A percentile compares a stretch with the other conserved stretches of the same genome.
Evolutionary conservation across 2,329 filamentous ascomycete genomes (phyloP).

Genomic region (Volutella citrinella): DNA sequence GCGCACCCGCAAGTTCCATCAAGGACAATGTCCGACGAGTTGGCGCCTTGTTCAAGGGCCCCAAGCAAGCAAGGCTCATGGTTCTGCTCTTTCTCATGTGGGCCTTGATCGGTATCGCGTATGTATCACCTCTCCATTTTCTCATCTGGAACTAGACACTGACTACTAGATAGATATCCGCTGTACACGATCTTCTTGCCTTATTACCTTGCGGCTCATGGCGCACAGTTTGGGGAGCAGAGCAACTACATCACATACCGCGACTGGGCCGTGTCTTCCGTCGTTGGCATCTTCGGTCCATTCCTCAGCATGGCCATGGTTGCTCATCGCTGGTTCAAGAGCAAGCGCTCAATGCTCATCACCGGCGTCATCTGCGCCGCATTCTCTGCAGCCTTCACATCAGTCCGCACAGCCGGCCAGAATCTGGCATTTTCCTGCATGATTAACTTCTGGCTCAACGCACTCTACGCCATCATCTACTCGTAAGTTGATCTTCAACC

Average conservation of each 20-base stretch:
- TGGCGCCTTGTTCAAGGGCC: constrained; percentile 4
- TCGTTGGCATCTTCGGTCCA: constrained; percentile 36
- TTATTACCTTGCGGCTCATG: constrained; percentile 39
- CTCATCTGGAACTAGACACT: not conserved
- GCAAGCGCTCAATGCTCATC: constrained; percentile 8
- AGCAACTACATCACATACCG: constrained; percentile 28
- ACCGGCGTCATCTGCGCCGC: constrained; percentile 15
- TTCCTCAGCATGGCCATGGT: constrained; percentile 36
- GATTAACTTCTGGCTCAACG: constrained; percentile 19
- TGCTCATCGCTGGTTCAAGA: constrained; percentile 20
- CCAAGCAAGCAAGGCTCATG: constrained; percentile 5
- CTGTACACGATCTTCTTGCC: constrained; percentile 44
- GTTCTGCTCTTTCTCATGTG: constrained; percentile 33
- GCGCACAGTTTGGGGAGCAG: constrained; percentile 20
- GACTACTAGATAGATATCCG: constrained; percentile 31
- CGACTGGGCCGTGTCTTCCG: constrained; percentile 31
- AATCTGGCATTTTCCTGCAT: constrained; percentile 23
- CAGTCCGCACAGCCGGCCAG: constrained; percentile 13
- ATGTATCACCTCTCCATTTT: not conserved
- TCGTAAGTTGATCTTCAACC: too few species aligned
- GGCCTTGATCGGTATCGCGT: constrained; percentile 40
- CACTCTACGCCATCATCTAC: constrained; percentile 16
- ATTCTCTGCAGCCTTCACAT: constrained; percentile 20
- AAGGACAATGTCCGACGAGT: constrained; percentile 4
- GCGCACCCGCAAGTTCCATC: not conserved